Evolutionary conservation across 129 eudicot species (phyloP).

Genomic region (Deinandra increscens): DNA sequence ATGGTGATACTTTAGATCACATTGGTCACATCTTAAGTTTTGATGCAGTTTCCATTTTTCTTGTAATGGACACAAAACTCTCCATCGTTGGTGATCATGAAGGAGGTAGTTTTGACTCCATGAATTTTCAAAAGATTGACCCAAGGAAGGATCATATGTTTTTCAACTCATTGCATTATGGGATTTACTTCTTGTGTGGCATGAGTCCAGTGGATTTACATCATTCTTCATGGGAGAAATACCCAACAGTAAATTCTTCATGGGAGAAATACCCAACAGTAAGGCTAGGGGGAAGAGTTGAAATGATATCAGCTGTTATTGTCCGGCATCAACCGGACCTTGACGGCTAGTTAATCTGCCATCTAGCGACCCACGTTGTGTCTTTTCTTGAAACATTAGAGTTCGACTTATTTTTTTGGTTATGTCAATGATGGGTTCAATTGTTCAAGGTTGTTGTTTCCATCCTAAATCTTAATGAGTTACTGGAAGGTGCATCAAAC

Average conservation of each 20-base stretch:
- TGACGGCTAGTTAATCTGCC: constrained; percentile 71
- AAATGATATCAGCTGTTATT: constrained; percentile 68
- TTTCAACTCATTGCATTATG: constrained; percentile 50
- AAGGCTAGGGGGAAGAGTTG: constrained; percentile 72
- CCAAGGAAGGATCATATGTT: constrained; percentile 45
- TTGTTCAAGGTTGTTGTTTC: constrained; percentile 27
- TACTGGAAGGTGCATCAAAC: no score
- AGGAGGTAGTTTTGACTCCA: constrained; percentile 13
- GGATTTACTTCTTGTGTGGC: constrained; percentile 68
- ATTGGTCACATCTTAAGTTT: no score
- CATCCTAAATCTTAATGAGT: not conserved
- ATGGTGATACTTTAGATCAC: no score
- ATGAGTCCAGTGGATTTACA: constrained; percentile 73
- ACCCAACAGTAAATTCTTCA: constrained; percentile 51
- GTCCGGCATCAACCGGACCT: constrained; percentile 77
- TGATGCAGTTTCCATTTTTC: no score
- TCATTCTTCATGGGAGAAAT: constrained; percentile 71
- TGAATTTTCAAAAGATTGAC: constrained; percentile 40
- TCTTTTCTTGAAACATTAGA: constrained; percentile 82
- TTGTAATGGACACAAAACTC: no score
- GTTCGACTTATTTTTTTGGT: constrained; percentile 67
- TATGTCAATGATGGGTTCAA: constrained; percentile 71
- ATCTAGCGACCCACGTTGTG: constrained; percentile 77
- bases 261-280: constrained; percentile 68
- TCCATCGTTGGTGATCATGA: no score